Evolutionary conservation across 495 filamentous ascomycete species (phyloP).

Genomic region (Aspergillus panamensis): DNA sequence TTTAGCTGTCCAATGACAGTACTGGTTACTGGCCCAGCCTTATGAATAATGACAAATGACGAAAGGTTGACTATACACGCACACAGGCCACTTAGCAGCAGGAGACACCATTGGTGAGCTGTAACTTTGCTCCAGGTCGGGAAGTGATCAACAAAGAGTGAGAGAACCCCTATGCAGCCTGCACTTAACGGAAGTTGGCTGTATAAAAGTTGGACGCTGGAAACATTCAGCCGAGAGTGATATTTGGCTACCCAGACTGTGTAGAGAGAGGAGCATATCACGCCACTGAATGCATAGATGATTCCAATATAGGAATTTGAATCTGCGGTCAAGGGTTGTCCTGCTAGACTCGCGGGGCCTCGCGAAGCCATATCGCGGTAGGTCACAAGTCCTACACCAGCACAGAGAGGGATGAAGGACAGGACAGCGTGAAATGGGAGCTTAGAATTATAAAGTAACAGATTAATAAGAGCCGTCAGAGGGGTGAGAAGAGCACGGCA

Average conservation of each 20-base stretch:
- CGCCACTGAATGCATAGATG: constrained; percentile 2
- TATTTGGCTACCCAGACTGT: constrained; percentile 4
- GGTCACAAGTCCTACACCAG: constrained; percentile 3
- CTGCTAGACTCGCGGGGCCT: neutral
- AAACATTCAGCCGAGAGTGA: neutral
- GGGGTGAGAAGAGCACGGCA: neutral
- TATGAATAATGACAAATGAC: neutral
- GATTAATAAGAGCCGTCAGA: neutral
- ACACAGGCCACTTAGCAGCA: neutral
- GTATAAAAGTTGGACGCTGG: constrained; percentile 5
- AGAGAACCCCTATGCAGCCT: neutral
- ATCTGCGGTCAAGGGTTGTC: neutral
- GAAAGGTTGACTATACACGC: constrained; percentile 6
- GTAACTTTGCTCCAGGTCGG: neutral
- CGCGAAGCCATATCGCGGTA: neutral
- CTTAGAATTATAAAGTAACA: neutral
- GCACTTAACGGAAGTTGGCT: neutral
- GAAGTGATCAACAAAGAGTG: neutral
- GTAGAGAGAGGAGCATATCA: constrained; percentile 3
- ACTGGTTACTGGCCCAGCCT: neutral
- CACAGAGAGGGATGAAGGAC: neutral
- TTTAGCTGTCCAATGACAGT: constrained; percentile 5
- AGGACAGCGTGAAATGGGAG: neutral
- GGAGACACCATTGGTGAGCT: neutral
- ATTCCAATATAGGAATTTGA: neutral